These are phyloP conservation scores for Malus asiatica DNA, from an alignment of 306 rosid species.

Conservation along the genomic window DNA sequence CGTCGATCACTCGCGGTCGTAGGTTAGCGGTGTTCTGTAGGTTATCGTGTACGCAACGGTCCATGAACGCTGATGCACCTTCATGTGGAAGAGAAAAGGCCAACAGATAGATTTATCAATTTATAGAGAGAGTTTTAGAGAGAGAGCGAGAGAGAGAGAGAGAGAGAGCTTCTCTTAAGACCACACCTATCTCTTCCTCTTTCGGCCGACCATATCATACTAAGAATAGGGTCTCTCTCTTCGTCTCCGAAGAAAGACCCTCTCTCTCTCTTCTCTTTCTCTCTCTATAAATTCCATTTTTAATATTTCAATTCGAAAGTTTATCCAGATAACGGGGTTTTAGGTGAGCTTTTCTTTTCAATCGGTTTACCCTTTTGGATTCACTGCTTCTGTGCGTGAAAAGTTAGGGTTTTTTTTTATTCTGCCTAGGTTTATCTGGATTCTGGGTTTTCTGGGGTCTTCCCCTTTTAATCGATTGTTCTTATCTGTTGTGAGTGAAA, in stretches of 20 bases:
- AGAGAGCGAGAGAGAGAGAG: neutral
- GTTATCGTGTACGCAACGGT: constrained; percentile 9
- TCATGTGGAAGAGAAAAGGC: neutral
- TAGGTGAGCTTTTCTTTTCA: constrained; percentile 10
- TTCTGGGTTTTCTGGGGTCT: neutral
- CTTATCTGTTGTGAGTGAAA: neutral
- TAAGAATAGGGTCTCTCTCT: constrained; percentile 17
- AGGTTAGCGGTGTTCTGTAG: neutral
- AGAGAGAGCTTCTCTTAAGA: constrained; percentile 8
- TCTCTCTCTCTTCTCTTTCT: neutral
- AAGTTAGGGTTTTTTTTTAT: constrained; percentile 11
- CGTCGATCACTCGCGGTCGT: neutral
- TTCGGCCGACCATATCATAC: constrained; percentile 21
- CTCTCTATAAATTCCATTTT: neutral
- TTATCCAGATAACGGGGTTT: neutral
- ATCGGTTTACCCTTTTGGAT: neutral
- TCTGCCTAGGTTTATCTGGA: neutral
- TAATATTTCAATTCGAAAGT: neutral
- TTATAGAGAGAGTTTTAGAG: neutral
- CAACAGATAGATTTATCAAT: neutral
- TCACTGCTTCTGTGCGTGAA: neutral
- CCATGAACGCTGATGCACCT: constrained; percentile 5
- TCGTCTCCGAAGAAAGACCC: constrained; percentile 15
- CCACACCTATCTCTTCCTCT: constrained; percentile 35
- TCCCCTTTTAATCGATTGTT: neutral